These are phyloP conservation scores for Penicillium subrubescens DNA, from an alignment of 495 filamentous ascomycete genomes.

Conservation along the genomic window DNA sequence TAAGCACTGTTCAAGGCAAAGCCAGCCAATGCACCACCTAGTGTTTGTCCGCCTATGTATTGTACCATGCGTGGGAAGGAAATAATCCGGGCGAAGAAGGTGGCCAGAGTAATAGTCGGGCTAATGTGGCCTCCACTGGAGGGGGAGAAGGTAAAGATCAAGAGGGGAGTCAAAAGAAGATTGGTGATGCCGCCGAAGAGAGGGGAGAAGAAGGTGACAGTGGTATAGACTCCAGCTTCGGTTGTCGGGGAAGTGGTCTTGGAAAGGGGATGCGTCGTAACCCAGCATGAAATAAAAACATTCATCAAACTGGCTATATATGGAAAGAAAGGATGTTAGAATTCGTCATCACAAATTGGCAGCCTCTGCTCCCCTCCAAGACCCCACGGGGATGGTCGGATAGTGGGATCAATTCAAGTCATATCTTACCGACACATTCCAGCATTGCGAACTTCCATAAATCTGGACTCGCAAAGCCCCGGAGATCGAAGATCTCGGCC, in stretches of 20 bases:
- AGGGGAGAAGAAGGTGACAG: slow-evolving; percentile 32
- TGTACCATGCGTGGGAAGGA: slow-evolving; percentile 48
- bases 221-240: slow-evolving; percentile 14
- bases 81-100: slow-evolving; percentile 52
- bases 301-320: slow-evolving; percentile 30
- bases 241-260: slow-evolving; percentile 2
- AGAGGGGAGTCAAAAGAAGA: slow-evolving; percentile 46
- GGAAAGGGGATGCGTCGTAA: slow-evolving; percentile 23
- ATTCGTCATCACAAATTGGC: not conserved
- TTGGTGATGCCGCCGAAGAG: slow-evolving; percentile 47
- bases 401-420: not conserved
- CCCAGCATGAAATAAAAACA: slow-evolving; percentile 32
- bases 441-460: slow-evolving; percentile 50
- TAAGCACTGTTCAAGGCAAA: slow-evolving; percentile 36
- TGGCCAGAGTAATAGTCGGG: slow-evolving; percentile 54
- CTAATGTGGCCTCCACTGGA: slow-evolving; percentile 56
- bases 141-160: slow-evolving; percentile 54
- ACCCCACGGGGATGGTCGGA: not conserved
- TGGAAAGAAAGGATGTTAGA: slow-evolving; percentile 6
- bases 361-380: not conserved
- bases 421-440: slow-evolving; percentile 37
- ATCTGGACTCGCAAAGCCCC: slow-evolving; percentile 38
- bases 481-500: slow-evolving; percentile 39
- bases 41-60: slow-evolving; percentile 46
- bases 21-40: slow-evolving; percentile 49